These are phyloP conservation scores for Kodamaea alishanica DNA, from an alignment of 1,139 yeast species.

Conservation along the genomic window DNA sequence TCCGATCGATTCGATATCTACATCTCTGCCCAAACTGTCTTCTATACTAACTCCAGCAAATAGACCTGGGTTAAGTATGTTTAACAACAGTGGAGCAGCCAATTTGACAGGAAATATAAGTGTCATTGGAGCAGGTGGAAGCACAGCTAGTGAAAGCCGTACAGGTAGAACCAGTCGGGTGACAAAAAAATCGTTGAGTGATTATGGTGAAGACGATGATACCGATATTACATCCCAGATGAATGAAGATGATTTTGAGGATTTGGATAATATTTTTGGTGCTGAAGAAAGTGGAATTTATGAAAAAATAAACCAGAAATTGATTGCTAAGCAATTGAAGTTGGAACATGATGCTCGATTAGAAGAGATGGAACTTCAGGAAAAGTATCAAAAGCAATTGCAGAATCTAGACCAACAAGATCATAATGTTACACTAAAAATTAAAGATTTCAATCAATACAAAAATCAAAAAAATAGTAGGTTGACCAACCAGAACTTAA, in stretches of 20 bases:
- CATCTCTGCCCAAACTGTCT: constrained; percentile 24
- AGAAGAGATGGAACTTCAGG: constrained; percentile 32
- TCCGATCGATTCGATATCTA: constrained; percentile 21
- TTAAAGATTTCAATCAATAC: constrained; percentile 26
- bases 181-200: constrained; percentile 25
- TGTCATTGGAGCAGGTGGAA: neutral
- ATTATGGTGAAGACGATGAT: constrained; percentile 37
- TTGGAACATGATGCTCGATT: constrained; percentile 33
- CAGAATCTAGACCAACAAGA: constrained; percentile 13
- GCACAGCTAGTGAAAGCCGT: constrained; percentile 3
- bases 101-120: neutral
- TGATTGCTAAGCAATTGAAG: constrained; percentile 24
- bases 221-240: constrained; percentile 42
- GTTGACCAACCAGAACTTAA: constrained; percentile 16
- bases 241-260: constrained; percentile 42
- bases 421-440: constrained; percentile 26
- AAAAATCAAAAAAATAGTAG: constrained; percentile 9
- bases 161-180: constrained; percentile 5
- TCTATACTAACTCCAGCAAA: constrained; percentile 9
- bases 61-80: constrained; percentile 5
- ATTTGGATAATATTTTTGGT: constrained; percentile 39
- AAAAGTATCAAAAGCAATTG: constrained; percentile 16
- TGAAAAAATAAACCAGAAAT: constrained; percentile 15
- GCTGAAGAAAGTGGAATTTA: constrained; percentile 38
- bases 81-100: neutral